A percentile compares a stretch with the other conserved stretches of the same genome.
phyloP scores from a whole-genome alignment of 768 basidiomycete species.

The Crassisporium funariophilum region DNA sequence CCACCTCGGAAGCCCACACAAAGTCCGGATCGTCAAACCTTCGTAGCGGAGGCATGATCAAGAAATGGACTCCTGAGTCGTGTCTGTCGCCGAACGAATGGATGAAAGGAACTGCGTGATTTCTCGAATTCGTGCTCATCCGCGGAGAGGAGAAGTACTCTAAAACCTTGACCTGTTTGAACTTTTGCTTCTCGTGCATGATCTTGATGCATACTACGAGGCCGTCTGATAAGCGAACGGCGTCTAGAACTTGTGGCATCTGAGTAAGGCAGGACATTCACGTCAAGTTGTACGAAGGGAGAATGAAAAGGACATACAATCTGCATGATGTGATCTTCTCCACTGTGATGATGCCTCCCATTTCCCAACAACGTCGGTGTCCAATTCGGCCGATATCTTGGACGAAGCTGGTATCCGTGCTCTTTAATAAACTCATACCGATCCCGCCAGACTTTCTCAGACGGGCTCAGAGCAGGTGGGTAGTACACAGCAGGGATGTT shows the following conservation, averaged over 20 bases:
- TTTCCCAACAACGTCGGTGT: constrained; percentile 22
- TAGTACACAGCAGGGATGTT: constrained; percentile 20
- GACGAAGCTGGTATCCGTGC: constrained; percentile 28
- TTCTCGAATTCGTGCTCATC: constrained; percentile 22
- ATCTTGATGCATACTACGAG: constrained; percentile 32
- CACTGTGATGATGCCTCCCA: constrained; percentile 22
- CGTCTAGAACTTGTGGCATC: constrained; percentile 31
- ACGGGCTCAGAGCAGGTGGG: constrained; percentile 24
- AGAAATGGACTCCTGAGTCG: constrained; percentile 27
- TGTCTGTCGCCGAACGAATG: constrained; percentile 22
- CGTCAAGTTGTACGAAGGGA: background rate
- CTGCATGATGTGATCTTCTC: constrained; percentile 30
- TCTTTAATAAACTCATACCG: constrained; percentile 26
- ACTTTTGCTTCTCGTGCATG: constrained; percentile 23
- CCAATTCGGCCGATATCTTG: constrained; percentile 30
- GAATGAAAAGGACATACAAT: constrained; percentile 21
- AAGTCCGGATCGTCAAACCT: constrained; percentile 37
- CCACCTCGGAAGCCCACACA: constrained; percentile 25
- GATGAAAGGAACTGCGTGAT: constrained; percentile 28
- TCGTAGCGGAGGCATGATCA: constrained; percentile 41
- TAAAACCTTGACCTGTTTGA: constrained; percentile 25
- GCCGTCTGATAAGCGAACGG: constrained; percentile 24
- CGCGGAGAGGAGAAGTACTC: constrained; percentile 24
- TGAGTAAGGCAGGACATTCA: constrained; percentile 7
- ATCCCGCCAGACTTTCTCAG: constrained; percentile 31